These are phyloP conservation scores for Lojkania enalia DNA, from an alignment of 2,329 filamentous ascomycete species.

Conservation along the genomic window DNA sequence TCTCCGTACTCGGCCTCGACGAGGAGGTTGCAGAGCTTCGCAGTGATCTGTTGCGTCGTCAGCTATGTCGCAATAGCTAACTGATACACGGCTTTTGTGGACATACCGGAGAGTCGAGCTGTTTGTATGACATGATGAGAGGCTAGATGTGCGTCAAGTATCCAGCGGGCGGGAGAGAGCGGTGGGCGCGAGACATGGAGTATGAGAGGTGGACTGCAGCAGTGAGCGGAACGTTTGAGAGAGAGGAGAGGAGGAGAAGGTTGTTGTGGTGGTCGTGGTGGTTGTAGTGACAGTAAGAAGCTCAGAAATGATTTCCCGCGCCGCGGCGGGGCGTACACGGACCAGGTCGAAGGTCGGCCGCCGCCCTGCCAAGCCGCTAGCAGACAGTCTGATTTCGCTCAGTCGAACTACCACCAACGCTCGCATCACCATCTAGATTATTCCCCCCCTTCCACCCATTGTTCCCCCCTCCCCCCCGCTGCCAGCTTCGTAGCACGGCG, in stretches of 20 bases:
- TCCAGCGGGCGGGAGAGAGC: conserved; percentile 20
- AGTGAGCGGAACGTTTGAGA: too few species aligned
- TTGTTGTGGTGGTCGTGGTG: conserved; percentile 4
- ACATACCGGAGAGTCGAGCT: conserved; percentile 44
- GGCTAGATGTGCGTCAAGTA: conserved; percentile 43
- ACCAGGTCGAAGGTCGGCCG: too few species aligned
- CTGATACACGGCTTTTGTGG: conserved; percentile 35
- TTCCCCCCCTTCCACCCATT: conserved; percentile 47
- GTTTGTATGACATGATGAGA: conserved; percentile 38
- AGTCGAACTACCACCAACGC: too few species aligned
- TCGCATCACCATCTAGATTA: too few species aligned
- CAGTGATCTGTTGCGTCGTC: conserved; percentile 66
- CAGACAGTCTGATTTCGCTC: too few species aligned
- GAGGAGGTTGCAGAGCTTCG: conserved; percentile 87
- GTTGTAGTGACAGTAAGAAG: conserved; percentile 1
- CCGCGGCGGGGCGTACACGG: not conserved
- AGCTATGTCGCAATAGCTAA: too few species aligned
- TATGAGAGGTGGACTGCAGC: too few species aligned
- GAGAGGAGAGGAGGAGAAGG: not conserved
- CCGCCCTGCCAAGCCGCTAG: too few species aligned
- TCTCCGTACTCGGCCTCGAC: conserved; percentile 90
- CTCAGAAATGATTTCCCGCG: not conserved
- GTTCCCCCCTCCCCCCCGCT: conserved; percentile 57
- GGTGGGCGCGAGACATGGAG: conserved; percentile 37
- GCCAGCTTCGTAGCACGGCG: conserved; percentile 43